Percentiles rank a stretch among this genome's conserved stretches.
These are phyloP conservation scores for Dendrothele bispora DNA, from an alignment of 768 basidiomycete genomes.

Conservation along the genomic window DNA sequence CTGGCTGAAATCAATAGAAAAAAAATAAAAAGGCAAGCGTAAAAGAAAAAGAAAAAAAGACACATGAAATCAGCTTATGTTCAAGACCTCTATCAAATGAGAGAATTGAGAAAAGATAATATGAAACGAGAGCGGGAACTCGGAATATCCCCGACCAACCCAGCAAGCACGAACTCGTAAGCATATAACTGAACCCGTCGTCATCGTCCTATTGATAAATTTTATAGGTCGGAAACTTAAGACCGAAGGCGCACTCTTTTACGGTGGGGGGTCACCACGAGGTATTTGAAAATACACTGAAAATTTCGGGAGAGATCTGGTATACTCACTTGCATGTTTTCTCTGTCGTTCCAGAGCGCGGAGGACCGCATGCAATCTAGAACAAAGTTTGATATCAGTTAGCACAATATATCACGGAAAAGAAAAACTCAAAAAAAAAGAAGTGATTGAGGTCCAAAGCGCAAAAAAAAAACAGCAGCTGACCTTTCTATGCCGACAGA, in stretches of 20 bases:
- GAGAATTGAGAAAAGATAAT: background rate
- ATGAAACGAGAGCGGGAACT: background rate
- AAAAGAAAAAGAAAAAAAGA: background rate
- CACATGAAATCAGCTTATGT: background rate
- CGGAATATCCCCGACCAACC: background rate
- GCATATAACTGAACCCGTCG: background rate
- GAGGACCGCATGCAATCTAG: slow-evolving; percentile 72
- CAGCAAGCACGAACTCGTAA: background rate
- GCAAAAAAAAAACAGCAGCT: background rate
- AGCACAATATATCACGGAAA: background rate
- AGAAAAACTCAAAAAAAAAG: background rate
- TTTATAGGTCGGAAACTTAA: background rate
- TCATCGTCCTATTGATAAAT: background rate
- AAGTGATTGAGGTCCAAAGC: background rate
- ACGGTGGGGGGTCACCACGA: background rate
- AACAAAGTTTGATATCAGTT: slow-evolving; percentile 11
- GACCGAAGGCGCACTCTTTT: background rate
- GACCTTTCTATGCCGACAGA: slow-evolving; percentile 49
- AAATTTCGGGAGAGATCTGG: background rate
- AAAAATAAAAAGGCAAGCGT: background rate
- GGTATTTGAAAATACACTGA: background rate
- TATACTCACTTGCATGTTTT: slow-evolving; percentile 65
- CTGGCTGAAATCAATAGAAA: too few species aligned
- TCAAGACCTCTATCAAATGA: background rate
- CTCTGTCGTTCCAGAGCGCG: slow-evolving; percentile 49